phyloP scores from a whole-genome alignment of 495 filamentous ascomycete species.

The Hyaloscypha hepaticicola region DNA sequence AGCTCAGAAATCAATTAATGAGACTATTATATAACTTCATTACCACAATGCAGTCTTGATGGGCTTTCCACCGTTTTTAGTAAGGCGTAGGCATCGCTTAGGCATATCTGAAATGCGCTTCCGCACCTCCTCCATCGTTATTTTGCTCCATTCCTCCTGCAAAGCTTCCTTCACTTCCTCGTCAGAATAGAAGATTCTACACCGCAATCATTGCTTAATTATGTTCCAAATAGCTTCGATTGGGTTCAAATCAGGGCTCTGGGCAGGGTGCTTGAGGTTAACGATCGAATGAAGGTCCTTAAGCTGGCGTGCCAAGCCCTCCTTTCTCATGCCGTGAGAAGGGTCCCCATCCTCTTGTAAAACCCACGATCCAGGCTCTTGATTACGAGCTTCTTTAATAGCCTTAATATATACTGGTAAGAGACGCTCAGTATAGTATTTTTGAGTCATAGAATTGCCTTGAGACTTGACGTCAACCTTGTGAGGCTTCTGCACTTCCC shows the following conservation, averaged over 20 bases:
- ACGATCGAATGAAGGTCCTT: background rate
- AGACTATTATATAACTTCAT: no score
- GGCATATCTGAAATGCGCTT: no score
- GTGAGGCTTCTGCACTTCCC: no score
- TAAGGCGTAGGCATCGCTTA: no score
- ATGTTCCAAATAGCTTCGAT: slow-evolving; percentile 14
- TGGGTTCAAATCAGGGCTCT: slow-evolving; percentile 14
- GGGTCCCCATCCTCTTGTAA: slow-evolving; percentile 18
- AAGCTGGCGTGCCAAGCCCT: background rate
- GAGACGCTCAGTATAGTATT: no score
- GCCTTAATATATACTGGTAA: no score
- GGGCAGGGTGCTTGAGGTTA: slow-evolving; percentile 1
- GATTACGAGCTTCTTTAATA: background rate
- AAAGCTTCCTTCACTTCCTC: background rate
- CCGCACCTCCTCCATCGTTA: background rate
- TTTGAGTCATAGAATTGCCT: no score
- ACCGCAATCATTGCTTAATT: background rate
- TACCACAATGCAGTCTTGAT: no score
- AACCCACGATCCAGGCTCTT: background rate
- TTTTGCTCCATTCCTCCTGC: background rate
- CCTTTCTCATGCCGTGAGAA: slow-evolving; percentile 4
- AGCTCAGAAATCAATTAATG: no score
- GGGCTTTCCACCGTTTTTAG: no score
- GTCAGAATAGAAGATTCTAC: background rate
- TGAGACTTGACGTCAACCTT: no score